Percentiles rank a stretch among this genome's conserved stretches.
phyloP scores from a whole-genome alignment of 2,329 filamentous ascomycete genomes.

The Fusarium tjaetaba region DNA sequence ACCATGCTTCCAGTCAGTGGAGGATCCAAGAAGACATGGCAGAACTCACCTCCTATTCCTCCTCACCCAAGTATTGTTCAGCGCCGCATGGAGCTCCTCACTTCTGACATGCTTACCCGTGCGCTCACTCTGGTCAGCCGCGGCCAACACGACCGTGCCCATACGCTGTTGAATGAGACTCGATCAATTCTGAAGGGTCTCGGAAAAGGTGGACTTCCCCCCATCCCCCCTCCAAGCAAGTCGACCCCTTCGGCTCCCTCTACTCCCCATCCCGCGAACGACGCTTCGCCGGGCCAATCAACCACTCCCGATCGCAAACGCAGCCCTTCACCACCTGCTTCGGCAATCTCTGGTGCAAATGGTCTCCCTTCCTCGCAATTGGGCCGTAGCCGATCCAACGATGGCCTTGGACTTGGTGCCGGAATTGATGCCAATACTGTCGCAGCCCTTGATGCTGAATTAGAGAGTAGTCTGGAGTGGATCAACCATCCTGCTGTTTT shows the following conservation, averaged over 20 bases:
- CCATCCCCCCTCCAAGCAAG: slow-evolving; percentile 73
- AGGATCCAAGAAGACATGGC: slow-evolving; percentile 73
- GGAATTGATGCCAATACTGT: slow-evolving; percentile 89
- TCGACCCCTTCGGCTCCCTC: slow-evolving; percentile 54
- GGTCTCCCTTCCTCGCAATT: slow-evolving; percentile 56
- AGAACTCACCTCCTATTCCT: slow-evolving; percentile 81
- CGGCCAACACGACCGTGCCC: slow-evolving; percentile 91
- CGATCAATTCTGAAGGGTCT: slow-evolving; percentile 94
- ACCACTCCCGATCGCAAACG: slow-evolving; percentile 65
- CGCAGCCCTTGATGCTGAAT: slow-evolving; percentile 86
- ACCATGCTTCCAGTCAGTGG: slow-evolving; percentile 84
- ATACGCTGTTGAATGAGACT: slow-evolving; percentile 92
- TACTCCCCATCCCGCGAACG: slow-evolving; percentile 59
- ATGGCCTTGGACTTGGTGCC: slow-evolving; percentile 68
- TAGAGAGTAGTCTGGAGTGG: slow-evolving; percentile 93
- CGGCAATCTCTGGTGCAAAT: slow-evolving; percentile 54
- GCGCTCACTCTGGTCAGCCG: slow-evolving; percentile 90
- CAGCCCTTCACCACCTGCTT: slow-evolving; percentile 64
- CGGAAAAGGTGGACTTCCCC: slow-evolving; percentile 92
- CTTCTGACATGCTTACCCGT: slow-evolving; percentile 96
- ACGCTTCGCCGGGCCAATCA: slow-evolving; percentile 55
- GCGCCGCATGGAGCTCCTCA: slow-evolving; percentile 95
- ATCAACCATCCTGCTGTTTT: slow-evolving; percentile 97
- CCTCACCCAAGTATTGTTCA: slow-evolving; percentile 96
- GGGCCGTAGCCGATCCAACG: slow-evolving; percentile 63